Percentiles rank a stretch among this genome's conserved stretches.
These are phyloP conservation scores for Ogataea nitratoaversa DNA, from an alignment of 805 yeast species.

Conservation along the genomic window DNA sequence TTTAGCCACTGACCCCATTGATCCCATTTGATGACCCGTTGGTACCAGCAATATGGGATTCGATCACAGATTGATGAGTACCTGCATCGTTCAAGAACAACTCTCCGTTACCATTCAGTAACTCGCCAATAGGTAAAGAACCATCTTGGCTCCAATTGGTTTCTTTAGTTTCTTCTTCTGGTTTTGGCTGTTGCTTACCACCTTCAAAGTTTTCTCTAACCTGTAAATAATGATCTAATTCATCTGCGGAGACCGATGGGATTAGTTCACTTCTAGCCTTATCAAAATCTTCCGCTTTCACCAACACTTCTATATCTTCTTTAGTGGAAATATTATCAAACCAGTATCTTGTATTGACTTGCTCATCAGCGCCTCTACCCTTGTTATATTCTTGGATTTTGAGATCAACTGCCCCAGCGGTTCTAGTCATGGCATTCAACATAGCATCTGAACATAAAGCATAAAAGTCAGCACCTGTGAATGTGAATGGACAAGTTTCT, in stretches of 20 bases:
- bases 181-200: slow-evolving; percentile 32
- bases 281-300: slow-evolving; percentile 67
- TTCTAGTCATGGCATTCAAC: slow-evolving; percentile 93
- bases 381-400: slow-evolving; percentile 54
- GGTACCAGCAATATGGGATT: neutral
- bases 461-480: slow-evolving; percentile 97
- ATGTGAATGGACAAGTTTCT: slow-evolving; percentile 75
- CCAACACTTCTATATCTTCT: slow-evolving; percentile 65
- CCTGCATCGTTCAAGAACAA: neutral
- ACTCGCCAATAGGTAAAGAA: neutral
- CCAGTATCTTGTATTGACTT: slow-evolving; percentile 78
- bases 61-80: neutral
- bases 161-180: neutral
- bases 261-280: slow-evolving; percentile 67
- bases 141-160: slow-evolving; percentile 1
- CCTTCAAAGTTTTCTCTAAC: slow-evolving; percentile 86
- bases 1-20: too few relatives aligned
- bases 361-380: slow-evolving; percentile 30
- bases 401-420: slow-evolving; percentile 69
- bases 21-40: neutral
- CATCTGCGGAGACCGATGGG: slow-evolving; percentile 87
- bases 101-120: neutral
- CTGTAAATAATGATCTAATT: slow-evolving; percentile 71
- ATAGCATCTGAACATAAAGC: slow-evolving; percentile 94
- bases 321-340: slow-evolving; percentile 73